Evolutionary conservation across 306 rosid species (phyloP), one percentile per base, ranked within the genome.

Genomic region (Trifolium pratense): DNA sequence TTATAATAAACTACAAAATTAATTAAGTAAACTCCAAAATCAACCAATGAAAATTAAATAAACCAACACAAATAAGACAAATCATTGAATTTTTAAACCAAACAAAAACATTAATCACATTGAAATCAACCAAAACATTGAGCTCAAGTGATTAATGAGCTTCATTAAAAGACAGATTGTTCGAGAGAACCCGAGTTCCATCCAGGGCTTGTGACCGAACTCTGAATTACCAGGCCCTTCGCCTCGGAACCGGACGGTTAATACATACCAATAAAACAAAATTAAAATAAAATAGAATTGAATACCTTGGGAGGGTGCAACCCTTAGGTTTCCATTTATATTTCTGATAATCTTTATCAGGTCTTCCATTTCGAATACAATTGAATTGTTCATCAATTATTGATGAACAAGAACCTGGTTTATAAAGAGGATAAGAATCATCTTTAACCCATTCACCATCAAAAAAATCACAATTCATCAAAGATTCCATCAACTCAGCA

Each of bases 271-370:
- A n/a, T 5, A 25, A 26, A 4, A n/a, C 2, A 48, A 48, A 48
- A 16, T 3, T 13, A 58, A 26, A 29, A 66, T 48, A 12, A 36
- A 56, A 37, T 25, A 67, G 13, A 18, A 18, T 11, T 53, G 4
- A 1, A 55, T 80, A 93, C 98, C 99, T 91, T 18, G 99, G 99
- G 11, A 94, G 85, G 73, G 8, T 71, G 81, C 99, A 94, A 7
- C 79, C 91, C 78, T 84, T 87, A 12, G 99, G 99, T 79, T 88
- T 90, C 99, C 99, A 94, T 79, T 85, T 91, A 77, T 81, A 83
- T 34, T 88, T 89, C 80, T 78, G 96, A 77, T 78, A 85, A 9
- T 79, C 82, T 51, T 80, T 83, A 78, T 94, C 99, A 26, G 96
- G 96, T 70, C 99, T 87, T 32, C 97, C 96, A 67, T 94, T 94